Percentiles rank a stretch among this genome's conserved stretches.
These are phyloP conservation scores for Suillus lakei DNA, from an alignment of 768 basidiomycete genomes.

Conservation along the genomic window DNA sequence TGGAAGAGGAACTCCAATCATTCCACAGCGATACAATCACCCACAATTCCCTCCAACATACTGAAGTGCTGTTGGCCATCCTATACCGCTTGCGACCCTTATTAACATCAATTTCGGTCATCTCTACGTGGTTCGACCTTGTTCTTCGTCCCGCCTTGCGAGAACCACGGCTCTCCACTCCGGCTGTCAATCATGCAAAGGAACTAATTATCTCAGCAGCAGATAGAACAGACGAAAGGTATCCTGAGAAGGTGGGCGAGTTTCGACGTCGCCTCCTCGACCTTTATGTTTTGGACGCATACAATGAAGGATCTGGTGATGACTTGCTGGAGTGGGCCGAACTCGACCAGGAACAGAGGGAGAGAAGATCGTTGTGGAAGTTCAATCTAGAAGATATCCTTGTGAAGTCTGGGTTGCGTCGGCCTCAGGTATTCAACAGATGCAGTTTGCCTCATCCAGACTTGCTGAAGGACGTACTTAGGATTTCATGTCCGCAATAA, in stretches of 20 bases:
- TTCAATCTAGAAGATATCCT: constrained; percentile 78
- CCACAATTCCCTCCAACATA: constrained; percentile 63
- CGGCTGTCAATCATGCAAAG: constrained; percentile 67
- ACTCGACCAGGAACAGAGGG: constrained; percentile 64
- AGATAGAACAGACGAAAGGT: constrained; percentile 46
- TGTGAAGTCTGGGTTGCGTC: constrained; percentile 62
- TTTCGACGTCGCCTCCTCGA: constrained; percentile 76
- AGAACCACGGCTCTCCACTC: constrained; percentile 66
- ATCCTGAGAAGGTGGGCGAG: constrained; percentile 57
- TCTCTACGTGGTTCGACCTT: constrained; percentile 83
- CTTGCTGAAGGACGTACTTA: constrained; percentile 33
- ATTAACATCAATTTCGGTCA: constrained; percentile 66
- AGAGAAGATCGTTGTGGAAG: constrained; percentile 71
- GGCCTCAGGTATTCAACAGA: constrained; percentile 56
- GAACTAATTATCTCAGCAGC: constrained; percentile 71
- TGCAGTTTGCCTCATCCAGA: constrained; percentile 12
- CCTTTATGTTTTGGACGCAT: constrained; percentile 77
- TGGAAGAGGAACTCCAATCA: constrained; percentile 71
- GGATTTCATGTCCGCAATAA: constrained; percentile 74
- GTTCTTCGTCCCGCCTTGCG: constrained; percentile 78
- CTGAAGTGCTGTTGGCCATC: constrained; percentile 68
- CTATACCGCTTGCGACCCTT: constrained; percentile 66
- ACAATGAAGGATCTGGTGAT: constrained; percentile 72
- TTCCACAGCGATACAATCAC: constrained; percentile 68
- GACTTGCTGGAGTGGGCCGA: constrained; percentile 79